Evolutionary conservation across 2,329 filamentous ascomycete genomes (phyloP).

Genomic region (Aureobasidium sp.): DNA sequence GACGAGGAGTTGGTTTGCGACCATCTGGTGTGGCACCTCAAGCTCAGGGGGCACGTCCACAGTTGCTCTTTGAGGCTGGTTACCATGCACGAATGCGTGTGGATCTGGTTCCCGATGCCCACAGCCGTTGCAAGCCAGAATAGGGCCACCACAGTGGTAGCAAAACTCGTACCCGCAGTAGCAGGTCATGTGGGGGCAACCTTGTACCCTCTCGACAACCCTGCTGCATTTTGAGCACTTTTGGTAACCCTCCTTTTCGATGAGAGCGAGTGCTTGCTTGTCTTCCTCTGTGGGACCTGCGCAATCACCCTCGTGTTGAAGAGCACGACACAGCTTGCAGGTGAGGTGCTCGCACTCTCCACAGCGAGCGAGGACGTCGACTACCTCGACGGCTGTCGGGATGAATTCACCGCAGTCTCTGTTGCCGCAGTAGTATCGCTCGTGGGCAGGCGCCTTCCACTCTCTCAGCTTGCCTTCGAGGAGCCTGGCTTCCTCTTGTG

Average conservation of each 20-base stretch:
- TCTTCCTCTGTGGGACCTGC: background rate
- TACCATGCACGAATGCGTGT: no score
- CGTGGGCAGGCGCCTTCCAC: background rate
- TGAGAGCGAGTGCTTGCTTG: background rate
- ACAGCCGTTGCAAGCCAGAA: background rate
- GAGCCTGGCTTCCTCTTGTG: background rate
- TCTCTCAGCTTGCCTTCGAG: background rate
- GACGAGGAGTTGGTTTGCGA: background rate
- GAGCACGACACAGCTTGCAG: background rate
- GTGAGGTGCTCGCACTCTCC: background rate
- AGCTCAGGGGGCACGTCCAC: background rate
- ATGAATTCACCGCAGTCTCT: background rate
- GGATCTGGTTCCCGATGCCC: background rate
- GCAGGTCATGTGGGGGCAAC: slow-evolving; percentile 3
- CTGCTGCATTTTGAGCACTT: background rate
- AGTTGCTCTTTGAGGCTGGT: no score
- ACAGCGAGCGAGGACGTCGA: background rate
- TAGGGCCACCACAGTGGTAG: background rate
- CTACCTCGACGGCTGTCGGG: background rate
- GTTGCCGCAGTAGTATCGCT: background rate
- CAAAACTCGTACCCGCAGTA: background rate
- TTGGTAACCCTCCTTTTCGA: background rate
- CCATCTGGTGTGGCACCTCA: background rate
- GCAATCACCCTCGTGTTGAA: background rate
- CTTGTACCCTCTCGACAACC: background rate